Conservation (phyloP, 768 basidiomycete genomes). For the Pleurotus salmoneostramineus region DNA sequence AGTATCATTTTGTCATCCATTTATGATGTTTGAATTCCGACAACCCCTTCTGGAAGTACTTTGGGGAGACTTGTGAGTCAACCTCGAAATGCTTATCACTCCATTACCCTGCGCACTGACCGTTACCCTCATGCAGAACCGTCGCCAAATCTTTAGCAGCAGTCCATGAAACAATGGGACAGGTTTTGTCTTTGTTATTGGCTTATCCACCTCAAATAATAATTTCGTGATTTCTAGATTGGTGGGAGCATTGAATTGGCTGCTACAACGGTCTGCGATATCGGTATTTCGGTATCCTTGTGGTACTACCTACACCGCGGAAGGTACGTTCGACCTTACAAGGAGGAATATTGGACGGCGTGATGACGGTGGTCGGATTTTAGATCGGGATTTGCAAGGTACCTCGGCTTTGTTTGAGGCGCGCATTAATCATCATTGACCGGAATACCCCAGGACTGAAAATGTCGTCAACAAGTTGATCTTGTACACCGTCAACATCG, state of each 20-base stretch:
- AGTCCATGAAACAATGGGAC: slow-evolving; percentile 6
- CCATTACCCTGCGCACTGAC: neutral
- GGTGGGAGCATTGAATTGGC: slow-evolving; percentile 11
- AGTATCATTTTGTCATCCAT: neutral
- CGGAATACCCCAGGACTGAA: slow-evolving; percentile 5
- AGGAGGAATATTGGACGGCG: too few species aligned
- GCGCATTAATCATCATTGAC: too few species aligned
- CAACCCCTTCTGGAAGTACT: neutral
- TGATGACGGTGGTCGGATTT: neutral
- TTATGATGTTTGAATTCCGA: neutral
- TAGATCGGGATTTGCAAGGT: slow-evolving; percentile 12
- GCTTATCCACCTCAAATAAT: neutral
- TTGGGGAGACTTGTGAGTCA: slow-evolving; percentile 9
- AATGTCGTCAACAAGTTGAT: slow-evolving; percentile 12
- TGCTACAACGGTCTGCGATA: slow-evolving; percentile 9
- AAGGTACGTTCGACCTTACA: slow-evolving; percentile 3
- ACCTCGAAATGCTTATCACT: neutral
- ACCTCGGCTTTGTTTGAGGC: neutral
- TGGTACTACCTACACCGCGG: slow-evolving; percentile 11
- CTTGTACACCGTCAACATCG: slow-evolving; percentile 12
- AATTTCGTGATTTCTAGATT: neutral
- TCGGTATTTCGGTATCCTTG: slow-evolving; percentile 8
- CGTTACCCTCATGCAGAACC: neutral
- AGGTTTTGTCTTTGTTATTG: neutral
- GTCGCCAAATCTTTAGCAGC: slow-evolving; percentile 4